Percentiles rank a stretch among this genome's conserved stretches.
Evolutionary conservation across 2,329 filamentous ascomycete genomes (phyloP).

Genomic region (Macrophomina pseudophaseolina): DNA sequence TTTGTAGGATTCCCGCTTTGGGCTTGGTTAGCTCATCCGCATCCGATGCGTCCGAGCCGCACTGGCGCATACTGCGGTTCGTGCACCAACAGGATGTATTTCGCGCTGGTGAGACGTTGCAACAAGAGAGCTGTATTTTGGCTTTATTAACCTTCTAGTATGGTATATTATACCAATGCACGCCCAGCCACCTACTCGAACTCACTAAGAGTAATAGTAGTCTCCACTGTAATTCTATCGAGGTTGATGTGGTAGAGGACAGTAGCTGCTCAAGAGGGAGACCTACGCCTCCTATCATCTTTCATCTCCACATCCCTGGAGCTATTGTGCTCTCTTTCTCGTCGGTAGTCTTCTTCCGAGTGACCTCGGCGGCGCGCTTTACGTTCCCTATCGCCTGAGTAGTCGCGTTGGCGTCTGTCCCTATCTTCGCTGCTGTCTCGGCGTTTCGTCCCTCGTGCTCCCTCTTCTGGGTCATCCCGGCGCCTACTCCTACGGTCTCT

Average conservation of each 20-base stretch:
- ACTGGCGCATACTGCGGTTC: too few species aligned
- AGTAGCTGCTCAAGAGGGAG: slow-evolving; percentile 7
- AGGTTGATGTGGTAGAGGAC: slow-evolving; percentile 28
- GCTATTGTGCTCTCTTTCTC: background rate
- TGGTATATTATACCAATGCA: too few species aligned
- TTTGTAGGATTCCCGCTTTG: too few species aligned
- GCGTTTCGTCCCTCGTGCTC: background rate
- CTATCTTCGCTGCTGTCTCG: background rate
- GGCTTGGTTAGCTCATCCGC: too few species aligned
- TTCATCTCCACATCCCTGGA: slow-evolving; percentile 1
- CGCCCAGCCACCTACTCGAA: background rate
- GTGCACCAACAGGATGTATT: too few species aligned
- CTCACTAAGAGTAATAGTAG: background rate
- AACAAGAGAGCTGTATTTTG: too few species aligned
- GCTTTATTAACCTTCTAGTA: too few species aligned
- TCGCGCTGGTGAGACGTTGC: too few species aligned
- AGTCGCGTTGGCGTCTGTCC: background rate
- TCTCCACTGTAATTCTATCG: background rate
- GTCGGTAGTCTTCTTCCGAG: background rate
- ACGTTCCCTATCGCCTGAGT: slow-evolving; percentile 4
- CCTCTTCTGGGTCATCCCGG: background rate
- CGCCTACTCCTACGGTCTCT: background rate
- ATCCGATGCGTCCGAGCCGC: too few species aligned
- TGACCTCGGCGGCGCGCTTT: background rate
- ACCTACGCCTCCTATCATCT: slow-evolving; percentile 1